Evolutionary conservation across 495 filamentous ascomycete species (phyloP), one percentile per base, ranked within the genome.

Genomic region (Aspergillus leporis): DNA sequence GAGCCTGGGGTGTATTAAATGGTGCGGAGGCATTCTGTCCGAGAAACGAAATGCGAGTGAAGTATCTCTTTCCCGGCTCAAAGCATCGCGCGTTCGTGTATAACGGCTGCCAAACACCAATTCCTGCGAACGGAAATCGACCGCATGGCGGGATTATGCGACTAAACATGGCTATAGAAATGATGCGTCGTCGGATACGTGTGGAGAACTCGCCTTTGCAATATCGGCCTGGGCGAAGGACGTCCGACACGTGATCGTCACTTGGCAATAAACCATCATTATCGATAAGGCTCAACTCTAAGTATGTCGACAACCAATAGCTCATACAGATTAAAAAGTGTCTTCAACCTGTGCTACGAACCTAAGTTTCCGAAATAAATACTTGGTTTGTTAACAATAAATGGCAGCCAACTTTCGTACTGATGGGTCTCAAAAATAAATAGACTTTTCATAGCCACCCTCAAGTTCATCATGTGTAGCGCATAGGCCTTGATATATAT

Each of bases 1-100:
- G 68, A 50, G 76, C 72, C 54, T 75, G 69, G n/a, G 72, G 68
- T 28, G 73, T 72, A 61, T 74, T 74, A 56, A 76, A 78, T 8
- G 74, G 74, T 19, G 73, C 66, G 5, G 73, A 61, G 49, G 69
- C 59, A 65, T 70, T 63, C 38, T 72, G 69, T 43, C 67, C 53
- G 13, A 75, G 49, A 19, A 65, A 57, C 28, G 71, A 63, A 65
- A 72, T 74, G 57, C 67, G 67, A 51, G 74, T 72, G 61, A 79
- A 79, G 49, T 60, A 73, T 60, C 74, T 69, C 59, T 59, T 70
- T 34, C 71, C 75, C 22, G 58, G 53, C 16, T 61, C 62, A 1
- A 70, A 56, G 6, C 64, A 60, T 41, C 61, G 64, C 34, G 55
- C 61, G 0, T 52, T 62, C 0, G 61, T 30, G 28, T 41, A 61